Evolutionary conservation across 495 filamentous ascomycete species (phyloP), one percentile per base, ranked within the genome.

Genomic region (Neurospora sp.): DNA sequence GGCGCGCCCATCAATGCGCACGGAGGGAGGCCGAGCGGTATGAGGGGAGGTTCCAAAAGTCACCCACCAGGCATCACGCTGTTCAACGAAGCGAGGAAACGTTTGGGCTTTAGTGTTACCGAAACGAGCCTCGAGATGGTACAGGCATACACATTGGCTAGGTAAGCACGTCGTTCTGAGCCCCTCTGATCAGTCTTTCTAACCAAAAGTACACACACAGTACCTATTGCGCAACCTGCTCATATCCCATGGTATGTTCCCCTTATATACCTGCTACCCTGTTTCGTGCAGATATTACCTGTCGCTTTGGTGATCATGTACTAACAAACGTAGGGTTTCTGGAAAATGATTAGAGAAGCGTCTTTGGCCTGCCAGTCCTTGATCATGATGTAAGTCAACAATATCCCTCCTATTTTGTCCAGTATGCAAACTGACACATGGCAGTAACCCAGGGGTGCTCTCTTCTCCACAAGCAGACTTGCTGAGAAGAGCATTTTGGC

Each of bases 71-170:
- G 88, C 5, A 75, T 90, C 7, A 80, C 81, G 3, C 78, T 89
- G 31, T 90, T 89, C 76, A 89, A 89, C 74, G 88, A 89, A 78
- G 88, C 87, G 2, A 82, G 88, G 44, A 85, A 82, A 72, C 81
- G 87, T 37, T 84, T 89, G 76, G 88, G 88, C 8, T 90, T 88
- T 76, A 80, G 86, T 40, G 72, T 86, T 40, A 86, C 84, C 2
- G 83, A 88, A 48, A 87, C 83, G 75, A 85, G 83, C 72, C 79
- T 90, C 14, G 87, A 88, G 74, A 88, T 87, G 74, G 81, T 89
- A 20, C 88, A 89, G 74, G 84, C 88, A 27, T 85, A 83, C 71
- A 78, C 87, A 18, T 78, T 90, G 27, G 81, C 85, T 46, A 84
- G 85, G 87, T 88, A 77, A 74, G 84, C 81, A 39, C 37, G 10